Evolutionary conservation across 2,329 filamentous ascomycete genomes (phyloP).

Genomic region (Colletotrichum ledebouriae): DNA sequence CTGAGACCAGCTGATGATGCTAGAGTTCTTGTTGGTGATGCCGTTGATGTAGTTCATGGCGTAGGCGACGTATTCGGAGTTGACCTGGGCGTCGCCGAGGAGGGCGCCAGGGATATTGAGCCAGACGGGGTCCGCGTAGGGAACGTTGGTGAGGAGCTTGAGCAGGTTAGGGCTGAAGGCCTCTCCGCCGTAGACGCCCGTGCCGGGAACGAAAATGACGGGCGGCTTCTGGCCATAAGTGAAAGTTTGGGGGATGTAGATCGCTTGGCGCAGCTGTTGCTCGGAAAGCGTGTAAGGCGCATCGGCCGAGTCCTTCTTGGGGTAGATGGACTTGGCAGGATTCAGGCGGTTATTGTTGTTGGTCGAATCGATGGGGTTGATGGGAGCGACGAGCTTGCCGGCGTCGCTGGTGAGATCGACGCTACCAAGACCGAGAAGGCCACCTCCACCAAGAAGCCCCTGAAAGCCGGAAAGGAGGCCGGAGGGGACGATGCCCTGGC

Average conservation of each 20-base stretch:
- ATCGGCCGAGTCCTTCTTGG: slow-evolving; percentile 54
- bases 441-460: slow-evolving; percentile 26
- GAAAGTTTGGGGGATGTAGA: slow-evolving; percentile 65
- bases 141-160: slow-evolving; percentile 58
- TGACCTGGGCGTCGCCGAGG: slow-evolving; percentile 63
- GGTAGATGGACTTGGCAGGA: slow-evolving; percentile 49
- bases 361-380: slow-evolving; percentile 22
- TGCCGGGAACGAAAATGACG: slow-evolving; percentile 67
- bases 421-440: slow-evolving; percentile 10
- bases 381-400: slow-evolving; percentile 24
- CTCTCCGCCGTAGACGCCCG: slow-evolving; percentile 61
- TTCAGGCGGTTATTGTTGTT: slow-evolving; percentile 28
- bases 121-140: slow-evolving; percentile 65
- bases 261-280: slow-evolving; percentile 60
- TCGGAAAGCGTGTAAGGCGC: slow-evolving; percentile 64
- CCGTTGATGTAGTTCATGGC: slow-evolving; percentile 68
- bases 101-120: slow-evolving; percentile 65
- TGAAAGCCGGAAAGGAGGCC: slow-evolving; percentile 23
- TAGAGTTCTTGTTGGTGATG: slow-evolving; percentile 55
- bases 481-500: slow-evolving; percentile 15
- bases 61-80: slow-evolving; percentile 69
- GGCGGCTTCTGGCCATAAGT: slow-evolving; percentile 60
- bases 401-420: slow-evolving; percentile 16
- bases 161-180: slow-evolving; percentile 62
- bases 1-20: slow-evolving; percentile 68